Evolutionary conservation across 1,139 yeast species (phyloP), one percentile per base, ranked within the genome.

Genomic region (Yamadazyma diospyri): DNA sequence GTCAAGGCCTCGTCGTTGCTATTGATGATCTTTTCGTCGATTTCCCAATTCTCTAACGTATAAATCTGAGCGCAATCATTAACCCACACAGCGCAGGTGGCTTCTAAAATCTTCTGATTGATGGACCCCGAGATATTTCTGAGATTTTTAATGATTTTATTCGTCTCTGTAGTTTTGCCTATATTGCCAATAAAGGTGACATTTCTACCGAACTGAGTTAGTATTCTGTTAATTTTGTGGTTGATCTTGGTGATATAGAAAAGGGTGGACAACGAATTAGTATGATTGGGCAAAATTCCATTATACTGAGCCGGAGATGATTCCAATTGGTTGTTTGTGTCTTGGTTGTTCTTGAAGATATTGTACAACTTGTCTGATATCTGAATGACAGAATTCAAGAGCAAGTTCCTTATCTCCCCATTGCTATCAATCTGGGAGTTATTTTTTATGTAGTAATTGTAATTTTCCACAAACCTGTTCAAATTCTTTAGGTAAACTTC

Each of bases 41-140:
- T 50, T 32, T 60, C 67, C 73, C 74, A 68, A 31, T 52, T 57
- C 37, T 69, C 74, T 21, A 69, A 50, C 34, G 66, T 72, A 45
- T 62, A 67, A 29, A 69, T 63, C 42, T 69, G 75, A 2, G 69
- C 53, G 42, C 73, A 68, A 43, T 69, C 75, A 42, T 69, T 69
- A 2, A 68, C 66, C 74, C 74, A 69, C 1, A 64, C 67, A 4
- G 74, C 56, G 45, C 74, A 68, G 2, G 62, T 45, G 1, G 72
- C 73, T 44, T 69, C 74, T 34, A 68, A 45, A 3, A 67, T 56
- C 34, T 59, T 60, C 41, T 66, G 73, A 38, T 63, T 65, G 10
- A 65, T 58, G 16, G 57, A 47, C 8, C 46, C 25, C 3, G 69
- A 58, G 3, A 64, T 51, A 19, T 45, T 55, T 36, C 72, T 48